Base-by-base conservation (phyloP, 768 basidiomycete species). In the Leccinum subtestaceum region DNA sequence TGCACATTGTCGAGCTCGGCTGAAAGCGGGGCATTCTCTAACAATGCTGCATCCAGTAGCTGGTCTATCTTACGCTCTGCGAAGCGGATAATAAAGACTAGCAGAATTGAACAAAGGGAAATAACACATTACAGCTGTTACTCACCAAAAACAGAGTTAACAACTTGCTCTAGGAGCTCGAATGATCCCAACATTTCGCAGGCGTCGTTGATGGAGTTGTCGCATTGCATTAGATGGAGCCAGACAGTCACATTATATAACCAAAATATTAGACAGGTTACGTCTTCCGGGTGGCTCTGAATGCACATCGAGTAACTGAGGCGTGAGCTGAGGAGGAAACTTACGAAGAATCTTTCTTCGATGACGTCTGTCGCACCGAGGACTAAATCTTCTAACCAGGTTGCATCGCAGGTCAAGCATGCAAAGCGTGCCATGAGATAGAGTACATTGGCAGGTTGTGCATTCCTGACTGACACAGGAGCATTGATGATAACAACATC, bases 391-490 rank as follows among this genome's bases (percentile, higher is more conserved):
- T 96, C 95, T 25, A 98, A 77, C 91, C 96, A 95, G 1, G 85
- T 86, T 63, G 91, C 86, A 70, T 95, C 93, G 68, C 93, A 94
- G n/a, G 84, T 87, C 29, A 93, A 75, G 63, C 87, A 88, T n/a
- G 97, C 97, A 74, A 96, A 99, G 48, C 95, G 85, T 12, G 93
- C 88, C 53, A 95, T 81, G 76, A 97, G 83, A 73, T 95, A 97
- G 52, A 99, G 76, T 11, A 85, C 85, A 69, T 96, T 98, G 29
- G 96, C 97, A 15, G 97, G 95, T 34, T 94, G 85, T 2, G 88
- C 75, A 72, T 94, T 88, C 52, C 84, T 82, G 50, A 91, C 78
- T 19, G 83, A 80, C 6, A 92, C 86, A 45, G 76, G 83, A 70
- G 87, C 91, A 65, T 87, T 85, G 23, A 82, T 84, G 70, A 98